phyloP scores from a whole-genome alignment of 352 stramenopile genomes.

The Phytophthora meadii region DNA sequence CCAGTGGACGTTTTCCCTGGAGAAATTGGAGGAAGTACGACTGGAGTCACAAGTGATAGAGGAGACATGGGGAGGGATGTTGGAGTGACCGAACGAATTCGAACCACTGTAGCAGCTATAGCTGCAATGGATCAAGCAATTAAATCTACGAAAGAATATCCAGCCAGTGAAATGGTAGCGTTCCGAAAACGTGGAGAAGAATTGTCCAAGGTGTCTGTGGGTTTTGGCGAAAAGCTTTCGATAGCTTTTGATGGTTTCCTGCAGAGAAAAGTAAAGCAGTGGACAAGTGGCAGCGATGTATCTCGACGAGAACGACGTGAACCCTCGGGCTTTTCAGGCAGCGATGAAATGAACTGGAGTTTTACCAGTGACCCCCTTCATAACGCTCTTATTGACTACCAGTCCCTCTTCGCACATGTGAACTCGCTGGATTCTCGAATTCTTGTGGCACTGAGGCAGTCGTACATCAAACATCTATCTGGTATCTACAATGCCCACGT shows the following conservation, averaged over 20 bases:
- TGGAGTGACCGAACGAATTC: slow-evolving; percentile 42
- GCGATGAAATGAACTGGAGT: slow-evolving; percentile 67
- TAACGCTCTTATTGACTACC: slow-evolving; percentile 48
- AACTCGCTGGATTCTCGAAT: slow-evolving; percentile 52
- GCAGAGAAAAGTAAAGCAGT: slow-evolving; percentile 51
- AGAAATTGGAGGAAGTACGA: slow-evolving; percentile 30
- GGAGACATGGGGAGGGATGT: slow-evolving; percentile 7
- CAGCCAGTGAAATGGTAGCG: slow-evolving; percentile 70
- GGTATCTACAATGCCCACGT: slow-evolving; percentile 61
- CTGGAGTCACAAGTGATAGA: slow-evolving; percentile 8
- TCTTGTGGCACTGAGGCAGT: slow-evolving; percentile 41
- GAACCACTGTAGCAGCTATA: slow-evolving; percentile 52
- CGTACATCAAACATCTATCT: slow-evolving; percentile 64
- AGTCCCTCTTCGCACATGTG: slow-evolving; percentile 48
- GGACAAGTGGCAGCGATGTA: not conserved
- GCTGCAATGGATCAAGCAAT: slow-evolving; percentile 57
- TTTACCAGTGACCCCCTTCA: slow-evolving; percentile 75
- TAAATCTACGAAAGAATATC: slow-evolving; percentile 61
- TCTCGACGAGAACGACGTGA: slow-evolving; percentile 44
- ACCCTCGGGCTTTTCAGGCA: slow-evolving; percentile 15
- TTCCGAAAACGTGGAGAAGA: slow-evolving; percentile 67
- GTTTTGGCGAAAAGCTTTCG: slow-evolving; percentile 69
- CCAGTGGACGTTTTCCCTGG: slow-evolving; percentile 58
- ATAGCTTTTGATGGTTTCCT: slow-evolving; percentile 63
- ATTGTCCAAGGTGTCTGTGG: slow-evolving; percentile 45